Evolutionary conservation across 306 rosid species (phyloP), one percentile per base, ranked within the genome.

Genomic region (Dicorynia guianensis): DNA sequence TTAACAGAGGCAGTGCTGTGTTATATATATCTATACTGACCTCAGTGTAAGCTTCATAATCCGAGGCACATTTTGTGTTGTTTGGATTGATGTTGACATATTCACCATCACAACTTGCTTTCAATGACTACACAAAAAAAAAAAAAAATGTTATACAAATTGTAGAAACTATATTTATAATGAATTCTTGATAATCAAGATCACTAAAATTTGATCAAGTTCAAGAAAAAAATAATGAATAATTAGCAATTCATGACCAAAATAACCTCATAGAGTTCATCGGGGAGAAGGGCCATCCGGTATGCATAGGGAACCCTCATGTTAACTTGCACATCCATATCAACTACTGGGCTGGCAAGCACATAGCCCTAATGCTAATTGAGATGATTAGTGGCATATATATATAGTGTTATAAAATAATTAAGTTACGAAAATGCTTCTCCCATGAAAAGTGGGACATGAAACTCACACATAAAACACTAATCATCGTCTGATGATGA

Each of bases 181-280:
- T 25, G 2, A 25, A 1, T 25, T 25, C 2, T 25, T 25, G 1
- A 25, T 40, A 5, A 46, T 0, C 2, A 1, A 46, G 13, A 46
- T 46, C 5, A 9, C 2, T 10, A 46, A 44, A 4, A 10, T 46
- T 12, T 10, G n/a, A 46, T 1, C 11, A 12, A 46, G 5, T 8
- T 67, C 33, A 30, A 33, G 19, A 13, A 19, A 65, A 14, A 73
- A 49, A 6, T 34, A 61, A 43, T 54, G 44, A 11, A 33, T 43
- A 54, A 65, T 0, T 7, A n/a, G 18, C 33, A 0, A 7, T 17
- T 36, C 30, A 35, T 20, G 30, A 52, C 30, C 1, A 76, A 25
- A 71, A 14, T 44, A 67, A 89, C 91, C 94, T 87, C 35, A 65
- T 76, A 89, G 52, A 89, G 86, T 71, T 69, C 70, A 67, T 81